Percentiles rank a stretch among this genome's conserved stretches.
Conservation (phyloP, 805 yeast species). For the Yueomyces sinensis region DNA sequence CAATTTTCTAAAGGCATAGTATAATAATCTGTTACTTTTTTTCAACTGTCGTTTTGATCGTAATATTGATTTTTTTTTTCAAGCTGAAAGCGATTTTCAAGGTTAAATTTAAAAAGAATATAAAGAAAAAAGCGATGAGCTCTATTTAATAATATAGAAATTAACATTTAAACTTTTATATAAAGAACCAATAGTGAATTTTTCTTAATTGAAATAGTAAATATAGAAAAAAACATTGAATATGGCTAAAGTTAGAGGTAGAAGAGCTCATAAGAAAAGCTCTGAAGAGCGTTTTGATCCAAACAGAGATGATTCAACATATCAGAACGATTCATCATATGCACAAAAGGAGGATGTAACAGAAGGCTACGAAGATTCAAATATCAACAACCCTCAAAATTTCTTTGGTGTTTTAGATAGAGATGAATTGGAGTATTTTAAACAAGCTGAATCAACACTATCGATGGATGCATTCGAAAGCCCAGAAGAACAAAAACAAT, state of each 20-base stretch:
- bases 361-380: too few species aligned
- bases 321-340: conserved; percentile 4
- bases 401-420: conserved; percentile 84
- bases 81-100: too few species aligned
- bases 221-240: too few species aligned
- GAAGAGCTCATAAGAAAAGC: conserved; percentile 24
- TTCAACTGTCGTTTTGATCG: too few species aligned
- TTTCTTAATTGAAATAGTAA: too few species aligned
- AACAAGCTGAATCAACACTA: conserved; percentile 79
- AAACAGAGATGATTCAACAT: conserved; percentile 2
- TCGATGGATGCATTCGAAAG: conserved; percentile 66
- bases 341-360: neutral
- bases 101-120: too few species aligned
- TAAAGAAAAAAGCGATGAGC: neutral
- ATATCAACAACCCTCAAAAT: conserved; percentile 21
- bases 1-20: too few species aligned
- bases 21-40: too few species aligned
- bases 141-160: too few species aligned
- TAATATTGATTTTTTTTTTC: too few species aligned
- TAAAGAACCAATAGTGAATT: too few species aligned
- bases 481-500: conserved; percentile 59
- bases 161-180: too few species aligned
- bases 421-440: conserved; percentile 79
- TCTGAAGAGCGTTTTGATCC: conserved; percentile 15
- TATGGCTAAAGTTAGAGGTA: conserved; percentile 28